Evolutionary conservation across 371 early-diverging fungal genomes (phyloP).

Genomic region (Lichtheimia ornata): DNA sequence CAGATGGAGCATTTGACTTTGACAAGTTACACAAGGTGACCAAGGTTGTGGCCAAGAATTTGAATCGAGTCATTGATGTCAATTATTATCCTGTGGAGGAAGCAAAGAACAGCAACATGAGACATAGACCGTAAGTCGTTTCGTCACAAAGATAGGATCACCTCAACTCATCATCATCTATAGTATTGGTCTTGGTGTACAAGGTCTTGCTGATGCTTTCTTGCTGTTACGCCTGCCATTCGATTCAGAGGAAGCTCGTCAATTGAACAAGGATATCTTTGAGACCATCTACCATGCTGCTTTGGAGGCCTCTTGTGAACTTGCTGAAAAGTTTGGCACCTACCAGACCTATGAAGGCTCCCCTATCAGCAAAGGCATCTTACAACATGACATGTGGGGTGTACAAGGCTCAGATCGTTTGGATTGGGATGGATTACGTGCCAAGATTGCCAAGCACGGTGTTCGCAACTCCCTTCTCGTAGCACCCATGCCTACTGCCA

Average conservation of each 20-base stretch:
- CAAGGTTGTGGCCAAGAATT: constrained; percentile 86
- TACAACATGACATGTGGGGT: constrained; percentile 97
- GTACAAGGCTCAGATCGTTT: constrained; percentile 76
- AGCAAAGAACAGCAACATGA: constrained; percentile 85
- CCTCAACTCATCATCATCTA: not conserved
- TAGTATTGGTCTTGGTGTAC: constrained; percentile 94
- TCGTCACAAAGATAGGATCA: not conserved
- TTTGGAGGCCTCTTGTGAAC: constrained; percentile 90
- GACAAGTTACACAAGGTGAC: constrained; percentile 63
- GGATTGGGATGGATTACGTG: constrained; percentile 91
- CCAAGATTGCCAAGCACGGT: constrained; percentile 82
- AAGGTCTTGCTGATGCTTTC: constrained; percentile 98
- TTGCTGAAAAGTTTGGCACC: constrained; percentile 81
- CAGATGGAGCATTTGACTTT: constrained; percentile 54
- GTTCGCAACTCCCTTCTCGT: constrained; percentile 94
- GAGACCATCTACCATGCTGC: constrained; percentile 99
- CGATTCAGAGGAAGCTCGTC: constrained; percentile 86
- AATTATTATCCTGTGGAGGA: constrained; percentile 97
- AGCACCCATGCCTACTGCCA: constrained; percentile 99
- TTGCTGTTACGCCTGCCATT: constrained; percentile 93
- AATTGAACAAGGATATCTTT: constrained; percentile 91
- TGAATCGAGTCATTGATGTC: constrained; percentile 97
- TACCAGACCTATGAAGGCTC: constrained; percentile 93
- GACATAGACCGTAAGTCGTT: constrained; percentile 80
- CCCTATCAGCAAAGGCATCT: constrained; percentile 87